These are phyloP conservation scores for Cystobasidium sp. DNA, from an alignment of 1,284 basidiomycete genomes.

Conservation along the genomic window DNA sequence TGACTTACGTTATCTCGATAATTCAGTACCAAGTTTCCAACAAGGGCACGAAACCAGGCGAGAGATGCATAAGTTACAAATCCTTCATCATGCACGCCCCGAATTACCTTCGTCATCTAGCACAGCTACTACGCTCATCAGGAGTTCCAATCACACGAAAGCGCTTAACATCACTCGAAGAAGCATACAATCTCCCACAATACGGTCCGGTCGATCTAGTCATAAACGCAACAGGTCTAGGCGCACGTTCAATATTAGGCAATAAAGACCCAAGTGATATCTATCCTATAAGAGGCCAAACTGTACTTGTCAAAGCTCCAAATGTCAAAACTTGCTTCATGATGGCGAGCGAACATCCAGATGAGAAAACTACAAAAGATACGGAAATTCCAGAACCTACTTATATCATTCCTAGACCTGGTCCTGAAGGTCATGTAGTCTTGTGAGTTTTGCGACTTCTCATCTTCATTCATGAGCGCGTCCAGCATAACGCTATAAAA, in stretches of 20 bases:
- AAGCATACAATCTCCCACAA: slow-evolving; percentile 54
- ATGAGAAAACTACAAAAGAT: slow-evolving; percentile 8
- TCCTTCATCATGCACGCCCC: slow-evolving; percentile 59
- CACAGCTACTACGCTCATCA: slow-evolving; percentile 49
- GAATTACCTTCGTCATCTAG: slow-evolving; percentile 56
- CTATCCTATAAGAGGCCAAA: slow-evolving; percentile 84
- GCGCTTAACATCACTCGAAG: slow-evolving; percentile 56
- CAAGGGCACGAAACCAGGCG: slow-evolving; percentile 52
- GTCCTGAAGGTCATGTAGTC: slow-evolving; percentile 56
- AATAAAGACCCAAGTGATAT: slow-evolving; percentile 70
- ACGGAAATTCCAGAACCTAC: slow-evolving; percentile 47
- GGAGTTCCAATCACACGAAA: slow-evolving; percentile 55
- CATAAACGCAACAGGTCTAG: slow-evolving; percentile 61
- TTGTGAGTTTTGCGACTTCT: slow-evolving; percentile 38
- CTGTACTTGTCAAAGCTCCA: slow-evolving; percentile 74
- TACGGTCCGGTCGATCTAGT: slow-evolving; percentile 54
- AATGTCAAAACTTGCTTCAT: slow-evolving; percentile 58
- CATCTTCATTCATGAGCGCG: not conserved
- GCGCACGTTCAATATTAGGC: slow-evolving; percentile 67
- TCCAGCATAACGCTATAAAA: not conserved
- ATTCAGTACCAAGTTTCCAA: slow-evolving; percentile 59
- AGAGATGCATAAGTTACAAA: slow-evolving; percentile 56
- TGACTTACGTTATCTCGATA: not conserved
- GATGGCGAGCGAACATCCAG: slow-evolving; percentile 23
- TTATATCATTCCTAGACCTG: slow-evolving; percentile 60